Evolutionary conservation across 1,284 basidiomycete genomes (phyloP).

Genomic region (Sporisorium scitamineum): DNA sequence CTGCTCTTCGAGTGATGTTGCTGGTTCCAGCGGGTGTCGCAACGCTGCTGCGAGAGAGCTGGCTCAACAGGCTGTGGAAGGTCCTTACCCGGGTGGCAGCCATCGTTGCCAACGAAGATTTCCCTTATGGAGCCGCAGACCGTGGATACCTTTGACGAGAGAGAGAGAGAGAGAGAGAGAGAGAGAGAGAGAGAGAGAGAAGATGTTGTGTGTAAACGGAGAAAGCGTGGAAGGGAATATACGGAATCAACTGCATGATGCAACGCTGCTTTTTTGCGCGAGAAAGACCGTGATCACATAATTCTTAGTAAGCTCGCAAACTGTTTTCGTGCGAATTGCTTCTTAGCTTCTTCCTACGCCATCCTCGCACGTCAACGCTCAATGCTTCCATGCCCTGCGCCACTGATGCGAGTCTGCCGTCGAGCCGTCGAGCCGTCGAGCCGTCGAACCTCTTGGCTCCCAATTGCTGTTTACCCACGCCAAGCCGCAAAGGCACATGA

Average conservation of each 20-base stretch:
- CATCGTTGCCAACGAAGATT: constrained; percentile 1
- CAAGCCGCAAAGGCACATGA: background rate
- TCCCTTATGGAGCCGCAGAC: background rate
- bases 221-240: background rate
- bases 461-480: background rate
- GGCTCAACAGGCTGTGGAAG: constrained; percentile 11
- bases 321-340: background rate
- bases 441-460: background rate
- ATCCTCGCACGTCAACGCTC: background rate
- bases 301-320: background rate
- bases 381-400: background rate
- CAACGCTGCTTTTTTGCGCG: background rate
- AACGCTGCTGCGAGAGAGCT: constrained; percentile 17
- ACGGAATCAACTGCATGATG: constrained; percentile 4
- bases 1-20: constrained; percentile 15
- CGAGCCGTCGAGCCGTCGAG: background rate
- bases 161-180: no score
- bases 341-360: background rate
- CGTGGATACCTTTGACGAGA: background rate
- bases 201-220: background rate
- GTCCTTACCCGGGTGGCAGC: constrained; percentile 13
- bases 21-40: background rate
- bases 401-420: constrained; percentile 1
- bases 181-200: background rate
- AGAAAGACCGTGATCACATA: background rate